Base-by-base conservation (phyloP, 2,329 filamentous ascomycete species). In the Ophiognomonia clavigignenti-juglandacearum region DNA sequence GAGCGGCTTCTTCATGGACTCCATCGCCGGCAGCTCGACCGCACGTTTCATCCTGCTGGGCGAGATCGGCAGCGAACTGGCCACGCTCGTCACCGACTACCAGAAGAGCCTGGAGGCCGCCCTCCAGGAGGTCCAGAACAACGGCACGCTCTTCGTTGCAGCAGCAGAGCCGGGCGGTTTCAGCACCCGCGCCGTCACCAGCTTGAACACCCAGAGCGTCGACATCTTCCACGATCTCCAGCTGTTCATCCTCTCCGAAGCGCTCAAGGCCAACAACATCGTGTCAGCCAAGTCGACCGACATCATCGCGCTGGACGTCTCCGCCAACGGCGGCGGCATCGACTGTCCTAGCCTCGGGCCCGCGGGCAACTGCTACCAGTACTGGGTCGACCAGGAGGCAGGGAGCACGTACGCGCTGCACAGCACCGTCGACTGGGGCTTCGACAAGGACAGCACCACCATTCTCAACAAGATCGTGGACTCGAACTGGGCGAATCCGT, bases 1-100 rank as follows among this genome's bases (percentile, higher is more conserved):
- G 47, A 54, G 53, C 10, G 53, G 48, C 19, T 51, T 59, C 37
- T 54, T 57, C 32, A 54, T 52, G 4, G 45, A 47, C 2, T 47
- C 57, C 2, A 51, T 58, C 9, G 54, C 56, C 6, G 57, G 54
- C 5, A 56, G 46, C 18, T 57, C 42, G 45, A 48, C 9, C 29
- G 51, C 22, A 54, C 56, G 58, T 7, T 60, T 60, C 39, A 32
- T 58, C 16, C 53, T 58, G 34, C 53, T 60, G 7, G 58, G 56
- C 13, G 49, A 60, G 3, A 54, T 60, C n/a, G 56, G 56, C 1
- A 47, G 50, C 18, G 50, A 42, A 1, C 48, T 60, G n/a, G 54
- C 56, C 14, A 44, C 38, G 22, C 51, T 63, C 10, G 50, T 57
- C 4, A 32, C 26, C 3, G 26, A 43, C 8, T 43, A 43, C 14